Conservation (phyloP, 192 early-diverging fungal species). For the Cetraspora pellucida region DNA sequence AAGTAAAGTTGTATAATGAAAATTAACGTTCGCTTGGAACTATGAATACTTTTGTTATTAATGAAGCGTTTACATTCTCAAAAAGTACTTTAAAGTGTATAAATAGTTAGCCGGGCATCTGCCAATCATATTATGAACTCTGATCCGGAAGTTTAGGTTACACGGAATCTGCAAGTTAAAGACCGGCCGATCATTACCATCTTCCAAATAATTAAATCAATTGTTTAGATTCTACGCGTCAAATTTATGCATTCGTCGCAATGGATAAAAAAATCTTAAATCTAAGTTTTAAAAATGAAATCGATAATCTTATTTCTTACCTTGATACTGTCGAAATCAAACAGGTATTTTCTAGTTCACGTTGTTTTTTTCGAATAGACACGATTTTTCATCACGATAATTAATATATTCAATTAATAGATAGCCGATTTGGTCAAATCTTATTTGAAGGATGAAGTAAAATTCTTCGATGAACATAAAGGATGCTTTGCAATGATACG, state of each 20-base stretch:
- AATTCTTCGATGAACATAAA: not conserved
- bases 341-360: not conserved
- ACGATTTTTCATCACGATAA: not conserved
- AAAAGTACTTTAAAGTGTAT: too few relatives aligned
- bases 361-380: not conserved
- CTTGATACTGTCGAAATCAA: conserved; percentile 6
- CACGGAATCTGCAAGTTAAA: too few relatives aligned
- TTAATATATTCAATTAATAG: not conserved
- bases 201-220: too few relatives aligned
- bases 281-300: not conserved
- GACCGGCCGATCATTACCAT: too few relatives aligned
- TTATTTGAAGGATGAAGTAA: not conserved
- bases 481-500: conserved; percentile 13
- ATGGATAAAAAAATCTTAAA: conserved; percentile 15
- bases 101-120: too few relatives aligned
- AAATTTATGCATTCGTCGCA: not conserved
- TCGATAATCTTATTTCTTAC: not conserved
- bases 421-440: not conserved
- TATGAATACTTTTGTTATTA: too few relatives aligned
- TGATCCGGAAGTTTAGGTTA: too few relatives aligned
- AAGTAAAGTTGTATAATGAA: too few relatives aligned
- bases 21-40: too few relatives aligned
- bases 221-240: too few relatives aligned
- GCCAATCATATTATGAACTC: too few relatives aligned
- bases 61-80: too few relatives aligned